These are phyloP conservation scores for Xanthoparmelia taractica DNA, from an alignment of 495 filamentous ascomycete species.

Conservation along the genomic window DNA sequence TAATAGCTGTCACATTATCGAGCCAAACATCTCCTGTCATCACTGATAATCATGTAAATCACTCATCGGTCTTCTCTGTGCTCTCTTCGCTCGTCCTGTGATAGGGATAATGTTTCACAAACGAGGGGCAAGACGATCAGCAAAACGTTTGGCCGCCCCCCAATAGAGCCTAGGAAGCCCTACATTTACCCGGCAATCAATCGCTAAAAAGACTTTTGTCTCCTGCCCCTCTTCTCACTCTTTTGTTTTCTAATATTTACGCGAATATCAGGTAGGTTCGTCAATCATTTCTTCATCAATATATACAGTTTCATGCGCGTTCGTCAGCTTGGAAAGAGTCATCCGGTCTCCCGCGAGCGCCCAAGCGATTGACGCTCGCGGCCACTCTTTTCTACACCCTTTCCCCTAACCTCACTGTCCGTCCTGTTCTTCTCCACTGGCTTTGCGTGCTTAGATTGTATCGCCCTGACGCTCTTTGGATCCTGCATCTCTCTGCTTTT, in stretches of 20 bases:
- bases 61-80: not conserved
- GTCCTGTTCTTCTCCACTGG: not conserved
- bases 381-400: not conserved
- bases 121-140: not conserved
- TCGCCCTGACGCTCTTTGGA: not conserved
- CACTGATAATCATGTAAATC: not conserved
- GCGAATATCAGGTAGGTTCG: not conserved
- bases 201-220: not conserved
- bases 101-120: not conserved
- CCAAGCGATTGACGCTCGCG: not conserved
- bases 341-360: not conserved
- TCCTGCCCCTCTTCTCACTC: not conserved
- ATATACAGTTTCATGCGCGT: not conserved
- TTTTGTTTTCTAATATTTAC: not conserved
- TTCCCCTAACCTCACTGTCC: not conserved
- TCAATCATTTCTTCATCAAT: not conserved
- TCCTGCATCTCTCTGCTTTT: not conserved
- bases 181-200: not conserved
- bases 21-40: not conserved
- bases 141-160: not conserved
- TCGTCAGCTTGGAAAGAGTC: not conserved
- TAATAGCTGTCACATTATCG: not conserved
- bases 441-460: not conserved
- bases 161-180: not conserved
- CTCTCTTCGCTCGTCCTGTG: not conserved